phyloP scores from a whole-genome alignment of 805 yeast species.

The Candida maris region DNA sequence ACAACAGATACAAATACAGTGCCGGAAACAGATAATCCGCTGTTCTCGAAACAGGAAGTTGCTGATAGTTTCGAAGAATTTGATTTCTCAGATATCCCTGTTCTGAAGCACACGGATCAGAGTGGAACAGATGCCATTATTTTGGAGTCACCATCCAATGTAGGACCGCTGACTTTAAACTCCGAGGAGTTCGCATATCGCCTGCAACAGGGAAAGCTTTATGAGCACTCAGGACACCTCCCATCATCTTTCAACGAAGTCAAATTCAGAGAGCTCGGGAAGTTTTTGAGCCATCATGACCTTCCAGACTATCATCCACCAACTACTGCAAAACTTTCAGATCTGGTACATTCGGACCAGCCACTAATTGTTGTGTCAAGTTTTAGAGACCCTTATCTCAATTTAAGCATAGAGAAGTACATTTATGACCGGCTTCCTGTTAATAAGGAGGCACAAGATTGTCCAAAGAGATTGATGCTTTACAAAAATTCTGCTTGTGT shows the following conservation, averaged over 20 bases:
- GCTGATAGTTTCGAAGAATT: slow-evolving; percentile 13
- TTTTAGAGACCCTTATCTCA: slow-evolving; percentile 63
- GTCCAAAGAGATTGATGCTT: slow-evolving; percentile 53
- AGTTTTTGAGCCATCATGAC: slow-evolving; percentile 17
- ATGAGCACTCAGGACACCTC: neutral
- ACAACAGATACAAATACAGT: slow-evolving; percentile 1
- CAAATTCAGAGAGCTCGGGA: slow-evolving; percentile 3
- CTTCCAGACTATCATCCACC: slow-evolving; percentile 8
- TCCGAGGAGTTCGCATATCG: slow-evolving; percentile 19
- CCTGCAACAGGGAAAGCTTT: slow-evolving; percentile 2
- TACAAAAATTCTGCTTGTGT: slow-evolving; percentile 81
- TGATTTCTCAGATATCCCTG: slow-evolving; percentile 24
- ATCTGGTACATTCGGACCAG: slow-evolving; percentile 11
- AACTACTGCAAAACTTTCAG: slow-evolving; percentile 9
- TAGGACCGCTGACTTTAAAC: slow-evolving; percentile 20
- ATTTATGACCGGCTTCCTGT: slow-evolving; percentile 64
- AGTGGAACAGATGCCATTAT: neutral
- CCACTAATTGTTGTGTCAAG: slow-evolving; percentile 59
- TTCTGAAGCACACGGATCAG: slow-evolving; percentile 4
- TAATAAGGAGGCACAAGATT: slow-evolving; percentile 25
- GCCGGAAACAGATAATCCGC: too few relatives aligned
- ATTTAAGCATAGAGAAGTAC: slow-evolving; percentile 79
- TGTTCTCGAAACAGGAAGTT: slow-evolving; percentile 1
- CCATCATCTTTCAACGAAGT: slow-evolving; percentile 3
- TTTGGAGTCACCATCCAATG: neutral